These are phyloP conservation scores for Lachancea fermentati DNA, from an alignment of 805 yeast species.

Conservation along the genomic window DNA sequence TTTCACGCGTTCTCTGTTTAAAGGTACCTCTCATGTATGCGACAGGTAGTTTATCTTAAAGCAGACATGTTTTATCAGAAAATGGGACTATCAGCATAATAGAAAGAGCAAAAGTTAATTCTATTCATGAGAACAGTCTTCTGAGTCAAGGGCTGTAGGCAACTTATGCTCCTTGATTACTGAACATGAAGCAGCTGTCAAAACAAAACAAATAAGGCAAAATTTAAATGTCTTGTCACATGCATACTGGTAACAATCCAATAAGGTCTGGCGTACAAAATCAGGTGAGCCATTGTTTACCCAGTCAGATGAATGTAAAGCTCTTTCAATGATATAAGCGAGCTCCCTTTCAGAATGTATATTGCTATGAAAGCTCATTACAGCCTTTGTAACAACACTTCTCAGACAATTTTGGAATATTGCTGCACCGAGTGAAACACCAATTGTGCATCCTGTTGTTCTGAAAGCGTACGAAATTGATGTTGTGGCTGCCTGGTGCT, in stretches of 20 bases:
- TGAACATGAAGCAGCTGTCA: constrained; percentile 37
- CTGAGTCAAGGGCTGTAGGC: constrained; percentile 47
- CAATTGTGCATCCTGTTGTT: constrained; percentile 80
- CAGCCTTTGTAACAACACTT: constrained; percentile 23
- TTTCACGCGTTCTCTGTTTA: too few relatives aligned
- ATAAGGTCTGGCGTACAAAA: constrained; percentile 41
- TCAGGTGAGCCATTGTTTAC: constrained; percentile 47
- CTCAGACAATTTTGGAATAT: constrained; percentile 47
- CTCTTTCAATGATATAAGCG: constrained; percentile 41
- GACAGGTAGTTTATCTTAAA: too few relatives aligned
- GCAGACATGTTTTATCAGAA: too few relatives aligned
- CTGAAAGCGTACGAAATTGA: constrained; percentile 86
- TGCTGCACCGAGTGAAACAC: constrained; percentile 67
- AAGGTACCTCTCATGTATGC: too few relatives aligned
- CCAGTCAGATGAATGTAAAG: constrained; percentile 53
- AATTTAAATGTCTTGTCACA: constrained; percentile 51
- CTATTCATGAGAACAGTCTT: too few relatives aligned
- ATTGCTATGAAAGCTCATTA: constrained; percentile 31
- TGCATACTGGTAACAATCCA: constrained; percentile 46
- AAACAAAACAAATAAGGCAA: constrained; percentile 29
- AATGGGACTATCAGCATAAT: too few relatives aligned
- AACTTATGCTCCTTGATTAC: constrained; percentile 54
- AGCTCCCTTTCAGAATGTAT: constrained; percentile 38
- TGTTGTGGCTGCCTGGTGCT: constrained; percentile 76
- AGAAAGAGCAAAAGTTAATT: too few relatives aligned